Base-by-base conservation (phyloP, 2,329 filamentous ascomycete genomes). In the Calycina marina region DNA sequence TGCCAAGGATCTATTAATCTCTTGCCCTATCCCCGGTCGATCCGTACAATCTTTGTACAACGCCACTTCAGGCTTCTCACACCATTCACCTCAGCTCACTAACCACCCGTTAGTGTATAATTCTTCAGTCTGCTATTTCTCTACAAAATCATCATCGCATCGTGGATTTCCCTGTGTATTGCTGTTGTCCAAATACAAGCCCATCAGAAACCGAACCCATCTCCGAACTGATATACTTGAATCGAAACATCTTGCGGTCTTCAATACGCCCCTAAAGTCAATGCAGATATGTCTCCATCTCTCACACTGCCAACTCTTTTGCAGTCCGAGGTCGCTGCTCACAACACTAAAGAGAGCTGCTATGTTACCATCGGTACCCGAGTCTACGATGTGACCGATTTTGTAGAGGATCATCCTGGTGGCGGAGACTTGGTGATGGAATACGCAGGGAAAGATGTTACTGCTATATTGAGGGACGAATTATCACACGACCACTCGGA, bases 331-430 rank as follows among this genome's bases (percentile, higher is more conserved):
- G 75, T 98, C 51, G 73, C 77, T 56, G 63, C 74, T 46, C 85
- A 93, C 58, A 88, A 81, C 55, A 77, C 72, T 28, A 61, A 63
- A 30, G 72, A 84, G 52, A 93, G 84, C 30, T 96, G 88, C 64
- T 98, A 86, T 64, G 86, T 98, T 46, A 90, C 82, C 3, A 66
- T 94, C 34, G 86, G 84, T 40, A 69, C 70, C 37, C 92, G 88
- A 47, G 88, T 98, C 46, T 98, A 85, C 67, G 88, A 98, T 63
- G 69, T 98, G 42, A 94, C 90, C 37, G 73, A 82, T 35, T 98
- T 98, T 51, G 58, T 94, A 39, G 73, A 85, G 32, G 77, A 85
- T 44, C 90, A 98, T 54, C 90, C 90, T 14, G 90, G 90, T 45
- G 90, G 90, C 37, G 72, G 74, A 47, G 82, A 93, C 40, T 63